A percentile compares a stretch with the other conserved stretches of the same genome.
These are phyloP conservation scores for Arachnomyces sp. DNA, from an alignment of 2,329 filamentous ascomycete genomes.

Conservation along the genomic window DNA sequence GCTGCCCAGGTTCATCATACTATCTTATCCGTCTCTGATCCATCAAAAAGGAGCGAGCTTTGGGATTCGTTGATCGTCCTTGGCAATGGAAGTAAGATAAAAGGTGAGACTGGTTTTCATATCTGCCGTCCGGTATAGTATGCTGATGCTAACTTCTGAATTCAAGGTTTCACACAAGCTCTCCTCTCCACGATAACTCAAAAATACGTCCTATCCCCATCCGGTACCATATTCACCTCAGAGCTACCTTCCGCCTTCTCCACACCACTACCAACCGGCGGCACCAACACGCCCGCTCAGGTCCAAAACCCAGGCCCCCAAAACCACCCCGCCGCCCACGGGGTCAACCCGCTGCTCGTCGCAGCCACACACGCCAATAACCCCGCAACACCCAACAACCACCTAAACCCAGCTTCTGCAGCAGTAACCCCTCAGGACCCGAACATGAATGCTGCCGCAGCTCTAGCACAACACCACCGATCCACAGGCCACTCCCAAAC, in stretches of 20 bases:
- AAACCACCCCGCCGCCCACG: conserved; percentile 50
- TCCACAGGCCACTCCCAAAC: conserved; percentile 64
- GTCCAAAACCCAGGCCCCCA: conserved; percentile 42
- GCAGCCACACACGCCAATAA: conserved; percentile 62
- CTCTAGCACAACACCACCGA: conserved; percentile 39
- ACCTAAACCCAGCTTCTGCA: conserved; percentile 25
- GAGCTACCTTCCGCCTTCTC: conserved; percentile 91
- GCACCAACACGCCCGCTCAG: conserved; percentile 70
- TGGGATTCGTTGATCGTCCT: conserved; percentile 93
- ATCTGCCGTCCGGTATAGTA: background rate
- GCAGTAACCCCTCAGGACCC: conserved; percentile 17
- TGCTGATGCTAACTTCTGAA: conserved; percentile 34
- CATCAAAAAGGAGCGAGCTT: conserved; percentile 73
- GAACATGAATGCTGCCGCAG: conserved; percentile 3
- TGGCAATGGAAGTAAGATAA: conserved; percentile 69
- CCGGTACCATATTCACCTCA: conserved; percentile 92
- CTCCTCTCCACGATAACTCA: conserved; percentile 70
- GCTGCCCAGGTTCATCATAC: conserved; percentile 76
- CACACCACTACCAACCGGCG: conserved; percentile 81
- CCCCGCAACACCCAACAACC: conserved; percentile 31
- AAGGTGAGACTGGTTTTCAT: conserved; percentile 36
- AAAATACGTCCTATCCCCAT: conserved; percentile 85
- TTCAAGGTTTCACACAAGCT: conserved; percentile 76
- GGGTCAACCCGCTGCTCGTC: conserved; percentile 83
- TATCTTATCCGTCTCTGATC: conserved; percentile 74